These are phyloP conservation scores for Paecilomyces sp. DNA, from an alignment of 2,329 filamentous ascomycete genomes.

Conservation along the genomic window DNA sequence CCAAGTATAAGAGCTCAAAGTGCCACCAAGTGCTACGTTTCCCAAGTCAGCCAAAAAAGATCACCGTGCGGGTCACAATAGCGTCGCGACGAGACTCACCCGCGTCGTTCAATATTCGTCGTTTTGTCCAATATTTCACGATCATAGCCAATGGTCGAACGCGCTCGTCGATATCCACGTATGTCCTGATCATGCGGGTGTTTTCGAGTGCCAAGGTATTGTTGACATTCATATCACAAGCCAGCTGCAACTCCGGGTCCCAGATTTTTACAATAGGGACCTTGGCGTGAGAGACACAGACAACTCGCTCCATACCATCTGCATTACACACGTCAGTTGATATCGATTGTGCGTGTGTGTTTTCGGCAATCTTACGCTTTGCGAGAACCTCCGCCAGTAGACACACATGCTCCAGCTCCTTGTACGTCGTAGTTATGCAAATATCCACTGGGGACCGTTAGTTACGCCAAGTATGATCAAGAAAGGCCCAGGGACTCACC, in stretches of 20 bases:
- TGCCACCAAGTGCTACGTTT: slow-evolving; percentile 72
- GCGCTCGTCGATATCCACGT: slow-evolving; percentile 85
- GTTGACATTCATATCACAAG: slow-evolving; percentile 98
- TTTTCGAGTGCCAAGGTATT: slow-evolving; percentile 93
- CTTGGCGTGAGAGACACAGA: slow-evolving; percentile 90
- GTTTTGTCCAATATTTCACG: slow-evolving; percentile 94
- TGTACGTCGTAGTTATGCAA: slow-evolving; percentile 89
- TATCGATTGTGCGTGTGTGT: background rate
- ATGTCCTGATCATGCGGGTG: slow-evolving; percentile 95
- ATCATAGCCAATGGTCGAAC: slow-evolving; percentile 93
- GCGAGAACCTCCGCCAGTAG: slow-evolving; percentile 79
- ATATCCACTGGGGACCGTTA: slow-evolving; percentile 67
- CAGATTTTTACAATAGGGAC: slow-evolving; percentile 98
- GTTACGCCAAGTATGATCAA: slow-evolving; percentile 2
- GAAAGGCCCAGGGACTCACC: slow-evolving; percentile 48
- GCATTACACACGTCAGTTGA: slow-evolving; percentile 3
- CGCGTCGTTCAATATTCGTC: slow-evolving; percentile 88
- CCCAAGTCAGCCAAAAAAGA: slow-evolving; percentile 11
- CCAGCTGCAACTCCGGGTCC: slow-evolving; percentile 84
- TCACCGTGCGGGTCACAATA: background rate
- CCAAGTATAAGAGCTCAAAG: slow-evolving; percentile 97
- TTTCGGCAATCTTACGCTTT: slow-evolving; percentile 58
- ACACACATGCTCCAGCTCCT: slow-evolving; percentile 81
- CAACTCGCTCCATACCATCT: slow-evolving; percentile 96
- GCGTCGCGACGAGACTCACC: slow-evolving; percentile 50